Base-by-base conservation (phyloP, 257 asterid genomes). In the Rehmannia glutinosa region DNA sequence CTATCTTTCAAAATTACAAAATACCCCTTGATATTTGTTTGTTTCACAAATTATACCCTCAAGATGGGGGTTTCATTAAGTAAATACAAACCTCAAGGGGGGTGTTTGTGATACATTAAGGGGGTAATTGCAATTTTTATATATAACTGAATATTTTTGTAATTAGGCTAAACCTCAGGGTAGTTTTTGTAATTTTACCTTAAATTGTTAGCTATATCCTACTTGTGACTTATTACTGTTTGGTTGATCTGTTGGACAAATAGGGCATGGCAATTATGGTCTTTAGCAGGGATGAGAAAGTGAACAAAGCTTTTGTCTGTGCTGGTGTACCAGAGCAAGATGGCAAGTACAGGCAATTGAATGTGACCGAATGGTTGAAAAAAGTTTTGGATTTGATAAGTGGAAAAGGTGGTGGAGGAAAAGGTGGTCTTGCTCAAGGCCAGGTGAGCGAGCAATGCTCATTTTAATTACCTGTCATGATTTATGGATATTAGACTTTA, bases 401-500 rank as follows among this genome's bases (percentile, higher is more conserved):
- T 8, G 99, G 99, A 20, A 91, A 89, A 68, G 98, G 99, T n/a
- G 99, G 99, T 28, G 99, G 96, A n/a, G 96, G 99, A 69, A 91
- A 87, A 81, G 95, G 96, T 6, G 88, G 91, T 62, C 88, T 94
- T 62, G 96, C 95, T 24, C 97, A 91, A 75, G 98, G 98, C 75
- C 99, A 94, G 97, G 98, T 91, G 30, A 71, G 84, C 17, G 27
- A 71, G 81, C 17, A 35, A 49, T 39, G 54, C 35, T 32, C 45
- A 25, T n/a, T 49, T 62, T 42, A 6, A 16, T 66, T 8, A 19
- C 46, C 28, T 68, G 27, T 60, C 16, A 11, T 9, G 8, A 58
- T 30, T 39, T 39, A 12, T 11, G 56, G 35, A 54, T 8, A 8
- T 19, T 45, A 33, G 23, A 9, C 5, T 3, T 5, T 1, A 9